phyloP scores from a whole-genome alignment of 495 filamentous ascomycete species.

The Lepraria neglecta region DNA sequence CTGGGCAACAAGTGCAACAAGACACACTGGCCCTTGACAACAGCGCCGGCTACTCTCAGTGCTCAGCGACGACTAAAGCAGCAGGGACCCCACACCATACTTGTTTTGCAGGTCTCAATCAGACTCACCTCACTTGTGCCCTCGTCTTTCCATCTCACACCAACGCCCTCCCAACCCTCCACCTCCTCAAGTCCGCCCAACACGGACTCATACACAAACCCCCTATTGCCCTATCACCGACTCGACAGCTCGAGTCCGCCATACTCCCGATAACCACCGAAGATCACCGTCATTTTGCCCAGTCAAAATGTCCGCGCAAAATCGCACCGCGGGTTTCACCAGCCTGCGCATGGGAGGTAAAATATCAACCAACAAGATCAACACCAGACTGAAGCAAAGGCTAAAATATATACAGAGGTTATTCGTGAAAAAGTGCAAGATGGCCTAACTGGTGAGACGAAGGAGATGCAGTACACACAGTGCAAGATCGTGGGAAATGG shows the following conservation, averaged over 20 bases:
- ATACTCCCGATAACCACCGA: conserved; percentile 36
- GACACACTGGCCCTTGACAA: not conserved
- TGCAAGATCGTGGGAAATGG: conserved; percentile 99
- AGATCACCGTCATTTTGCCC: conserved; percentile 17
- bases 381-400: conserved; percentile 18
- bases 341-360: conserved; percentile 79
- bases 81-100: not conserved
- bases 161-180: conserved; percentile 11
- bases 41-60: not conserved
- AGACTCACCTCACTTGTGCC: conserved; percentile 10
- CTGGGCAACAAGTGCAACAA: conserved; percentile 4
- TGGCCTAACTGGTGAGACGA: conserved; percentile 90
- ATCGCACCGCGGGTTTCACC: conserved; percentile 66
- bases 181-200: conserved; percentile 39
- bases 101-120: not conserved
- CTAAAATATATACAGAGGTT: conserved; percentile 60
- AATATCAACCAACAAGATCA: conserved; percentile 27
- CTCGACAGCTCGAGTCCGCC: conserved; percentile 46
- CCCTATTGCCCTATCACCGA: conserved; percentile 36
- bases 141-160: conserved; percentile 9
- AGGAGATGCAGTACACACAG: conserved; percentile 96
- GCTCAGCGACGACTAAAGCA: not conserved
- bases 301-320: conserved; percentile 58
- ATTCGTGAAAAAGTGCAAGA: conserved; percentile 99
- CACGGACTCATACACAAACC: conserved; percentile 45